A percentile compares a stretch with the other conserved stretches of the same genome.
phyloP scores from a whole-genome alignment of 2,329 filamentous ascomycete species.

The Trichoderma lentiforme region DNA sequence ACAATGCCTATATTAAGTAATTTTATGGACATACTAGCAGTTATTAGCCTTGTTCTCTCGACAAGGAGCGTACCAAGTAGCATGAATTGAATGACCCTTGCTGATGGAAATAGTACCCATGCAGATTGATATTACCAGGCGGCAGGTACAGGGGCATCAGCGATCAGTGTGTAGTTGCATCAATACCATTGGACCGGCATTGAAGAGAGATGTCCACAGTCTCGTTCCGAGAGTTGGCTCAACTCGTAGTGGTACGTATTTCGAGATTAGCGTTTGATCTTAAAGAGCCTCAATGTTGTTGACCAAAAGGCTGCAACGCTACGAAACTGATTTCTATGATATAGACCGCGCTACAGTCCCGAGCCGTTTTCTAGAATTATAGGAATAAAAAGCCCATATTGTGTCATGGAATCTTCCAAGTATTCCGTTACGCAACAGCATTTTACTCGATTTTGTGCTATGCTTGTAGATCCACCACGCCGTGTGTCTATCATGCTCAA shows the following conservation, averaged over 20 bases:
- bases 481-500: not conserved
- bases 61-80: not conserved
- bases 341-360: not conserved
- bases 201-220: not conserved
- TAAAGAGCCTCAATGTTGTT: not conserved
- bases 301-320: not conserved
- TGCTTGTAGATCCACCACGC: not conserved
- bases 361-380: not conserved
- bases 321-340: not conserved
- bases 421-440: not conserved
- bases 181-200: not conserved
- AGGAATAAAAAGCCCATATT: not conserved
- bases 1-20: not conserved
- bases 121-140: not conserved
- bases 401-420: not conserved
- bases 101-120: not conserved
- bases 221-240: not conserved
- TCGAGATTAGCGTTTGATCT: not conserved
- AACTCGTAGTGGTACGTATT: not conserved
- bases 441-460: not conserved
- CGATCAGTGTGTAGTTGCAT: rapidly evolving
- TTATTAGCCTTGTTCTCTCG: not conserved
- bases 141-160: not conserved
- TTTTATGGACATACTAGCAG: not conserved
- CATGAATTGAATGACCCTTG: not conserved